Evolutionary conservation across 306 rosid genomes (phyloP), one percentile per base, ranked within the genome.

Genomic region (Rosa chinensis): DNA sequence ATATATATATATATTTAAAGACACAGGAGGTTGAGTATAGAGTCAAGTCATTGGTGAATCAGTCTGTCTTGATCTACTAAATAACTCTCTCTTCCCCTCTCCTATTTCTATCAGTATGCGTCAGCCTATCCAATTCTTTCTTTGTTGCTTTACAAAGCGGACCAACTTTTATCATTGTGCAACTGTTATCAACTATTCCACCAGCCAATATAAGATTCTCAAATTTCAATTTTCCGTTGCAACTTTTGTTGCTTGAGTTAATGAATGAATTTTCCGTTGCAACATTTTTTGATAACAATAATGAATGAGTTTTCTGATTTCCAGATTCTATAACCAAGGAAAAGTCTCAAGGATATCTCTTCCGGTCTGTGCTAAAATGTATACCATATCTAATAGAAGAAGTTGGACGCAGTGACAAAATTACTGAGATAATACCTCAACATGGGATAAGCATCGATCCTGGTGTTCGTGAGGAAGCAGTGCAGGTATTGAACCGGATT

Each of bases 391-490:
- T 96, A 82, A 96, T 91, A 23, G 99, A 96, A 89, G 99, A 95
- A 89, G 99, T 90, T 84, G 99, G 99, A 73, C 90, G 99, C 75
- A 90, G 69, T 88, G 99, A 96, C 87, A 96, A 93, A 89, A 96
- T 96, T 70, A 91, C 99, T 79, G 99, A 96, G 86, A 96, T 96
- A 82, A 93, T 96, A 83, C 99, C 99, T 75, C 99, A 96, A 76
- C 99, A 96, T 93, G 99, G 99, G 83, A 96, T 96, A 84, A 96
- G 99, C 84, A 96, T 96, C 77, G 99, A 96, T 86, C 99, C 99
- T 9, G 99, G 98, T 86, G 99, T 96, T 83, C 99, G 99, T 9
- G 99, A 93, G 84, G 99, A 96, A 86, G 99, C 99, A 74, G 99
- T 88, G 61, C 99, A 88, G 86, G 99, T 96, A 68, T 82, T 96